phyloP scores from a whole-genome alignment of 176 grass and related monocot species.

The Elaeis guineensis region DNA sequence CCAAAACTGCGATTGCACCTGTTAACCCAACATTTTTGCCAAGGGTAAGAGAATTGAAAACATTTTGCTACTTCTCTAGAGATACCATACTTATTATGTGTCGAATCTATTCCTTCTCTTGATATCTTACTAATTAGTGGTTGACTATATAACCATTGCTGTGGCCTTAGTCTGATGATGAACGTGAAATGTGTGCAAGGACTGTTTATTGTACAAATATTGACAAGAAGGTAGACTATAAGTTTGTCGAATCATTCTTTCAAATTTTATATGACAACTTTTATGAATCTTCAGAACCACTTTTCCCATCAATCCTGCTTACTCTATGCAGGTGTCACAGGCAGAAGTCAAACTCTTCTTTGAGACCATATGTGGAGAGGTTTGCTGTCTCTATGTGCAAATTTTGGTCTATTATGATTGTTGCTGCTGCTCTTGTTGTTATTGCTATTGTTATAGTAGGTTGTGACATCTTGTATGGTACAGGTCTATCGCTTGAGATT shows the following conservation, averaged over 20 bases:
- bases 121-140: background rate
- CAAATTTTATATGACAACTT: too few relatives aligned
- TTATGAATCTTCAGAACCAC: background rate
- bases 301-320: conserved; percentile 17
- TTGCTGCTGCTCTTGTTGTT: too few relatives aligned
- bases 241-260: conserved; percentile 7
- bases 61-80: too few relatives aligned
- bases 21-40: conserved; percentile 92
- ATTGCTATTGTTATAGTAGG: too few relatives aligned
- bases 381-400: conserved; percentile 28
- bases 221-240: conserved; percentile 83
- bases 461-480: conserved; percentile 3
- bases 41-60: conserved; percentile 40
- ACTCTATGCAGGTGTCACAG: conserved; percentile 61
- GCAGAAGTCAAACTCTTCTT: conserved; percentile 99
- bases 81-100: too few relatives aligned
- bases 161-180: conserved; percentile 75
- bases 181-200: conserved; percentile 98
- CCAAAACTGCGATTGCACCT: conserved; percentile 96
- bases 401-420: too few relatives aligned
- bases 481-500: conserved; percentile 91
- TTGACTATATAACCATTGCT: conserved; percentile 7
- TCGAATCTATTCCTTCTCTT: too few relatives aligned
- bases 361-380: conserved; percentile 97
- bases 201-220: conserved; percentile 99